These are phyloP conservation scores for Ehretia macrophylla DNA, from an alignment of 257 asterid genomes.

Conservation along the genomic window DNA sequence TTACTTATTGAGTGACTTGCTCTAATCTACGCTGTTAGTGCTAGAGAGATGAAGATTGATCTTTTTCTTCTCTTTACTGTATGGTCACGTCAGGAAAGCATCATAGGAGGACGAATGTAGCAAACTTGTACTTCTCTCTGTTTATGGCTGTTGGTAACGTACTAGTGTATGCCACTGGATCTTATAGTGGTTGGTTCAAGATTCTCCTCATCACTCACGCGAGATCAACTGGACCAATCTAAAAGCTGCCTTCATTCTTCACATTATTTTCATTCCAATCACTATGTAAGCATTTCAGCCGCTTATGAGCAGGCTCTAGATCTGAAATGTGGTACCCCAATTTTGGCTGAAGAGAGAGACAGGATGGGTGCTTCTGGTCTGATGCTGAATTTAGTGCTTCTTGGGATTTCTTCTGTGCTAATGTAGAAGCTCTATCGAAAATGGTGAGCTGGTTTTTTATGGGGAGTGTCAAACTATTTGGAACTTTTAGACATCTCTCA, in stretches of 20 bases:
- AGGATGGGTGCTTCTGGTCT: constrained; percentile 46
- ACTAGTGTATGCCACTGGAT: constrained; percentile 83
- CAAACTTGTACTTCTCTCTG: constrained; percentile 73
- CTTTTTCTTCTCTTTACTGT: constrained; percentile 12
- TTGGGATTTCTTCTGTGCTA: constrained; percentile 76
- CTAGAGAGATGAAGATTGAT: neutral
- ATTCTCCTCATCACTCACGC: constrained; percentile 69
- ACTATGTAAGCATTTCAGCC: constrained; percentile 64
- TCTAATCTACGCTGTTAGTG: too few species aligned
- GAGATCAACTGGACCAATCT: constrained; percentile 70
- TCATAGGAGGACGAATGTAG: constrained; percentile 75
- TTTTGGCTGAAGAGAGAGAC: constrained; percentile 32
- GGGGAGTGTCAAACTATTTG: constrained; percentile 82
- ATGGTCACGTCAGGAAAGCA: constrained; percentile 55
- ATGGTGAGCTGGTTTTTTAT: constrained; percentile 79
- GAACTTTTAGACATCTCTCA: constrained; percentile 65
- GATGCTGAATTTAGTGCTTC: constrained; percentile 75
- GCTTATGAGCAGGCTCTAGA: constrained; percentile 56
- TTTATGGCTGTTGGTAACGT: constrained; percentile 85
- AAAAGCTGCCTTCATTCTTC: constrained; percentile 76
- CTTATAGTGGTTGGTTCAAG: constrained; percentile 77
- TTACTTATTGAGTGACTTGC: too few species aligned
- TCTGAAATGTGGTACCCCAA: constrained; percentile 22
- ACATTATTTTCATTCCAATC: constrained; percentile 50
- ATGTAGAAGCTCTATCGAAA: constrained; percentile 85